Conservation (phyloP, 768 basidiomycete species). For the Phylloporus rhodoxanthus region DNA sequence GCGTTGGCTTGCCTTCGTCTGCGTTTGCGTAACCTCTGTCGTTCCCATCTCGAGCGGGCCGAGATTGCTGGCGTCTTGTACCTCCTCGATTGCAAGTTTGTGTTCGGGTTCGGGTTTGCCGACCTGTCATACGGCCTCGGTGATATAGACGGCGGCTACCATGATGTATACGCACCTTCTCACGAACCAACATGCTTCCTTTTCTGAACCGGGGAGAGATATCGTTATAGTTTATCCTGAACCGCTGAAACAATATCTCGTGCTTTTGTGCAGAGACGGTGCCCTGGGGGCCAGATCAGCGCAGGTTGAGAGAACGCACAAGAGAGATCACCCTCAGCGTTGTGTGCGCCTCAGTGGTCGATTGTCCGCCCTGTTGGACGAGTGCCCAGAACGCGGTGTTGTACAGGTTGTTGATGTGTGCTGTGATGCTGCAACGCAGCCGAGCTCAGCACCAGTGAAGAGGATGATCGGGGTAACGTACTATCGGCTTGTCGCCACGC, state of each 20-base stretch:
- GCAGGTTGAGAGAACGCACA: background rate
- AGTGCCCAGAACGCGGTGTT: slow-evolving; percentile 96
- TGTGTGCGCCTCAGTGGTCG: slow-evolving; percentile 75
- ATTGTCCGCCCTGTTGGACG: slow-evolving; percentile 74
- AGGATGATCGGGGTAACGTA: slow-evolving; percentile 35
- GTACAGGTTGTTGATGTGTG: slow-evolving; percentile 97
- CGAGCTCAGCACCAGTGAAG: slow-evolving; percentile 5
- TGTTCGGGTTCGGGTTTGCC: background rate
- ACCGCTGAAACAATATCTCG: slow-evolving; percentile 80
- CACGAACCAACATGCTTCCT: slow-evolving; percentile 77
- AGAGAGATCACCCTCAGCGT: slow-evolving; percentile 54
- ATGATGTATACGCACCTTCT: slow-evolving; percentile 36
- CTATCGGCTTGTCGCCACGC: slow-evolving; percentile 96
- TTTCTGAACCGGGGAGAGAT: slow-evolving; percentile 70
- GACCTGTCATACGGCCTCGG: background rate
- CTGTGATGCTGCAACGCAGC: slow-evolving; percentile 38
- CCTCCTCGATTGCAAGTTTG: background rate
- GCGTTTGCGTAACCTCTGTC: slow-evolving; percentile 7
- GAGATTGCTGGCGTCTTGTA: background rate
- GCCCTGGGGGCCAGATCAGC: slow-evolving; percentile 47
- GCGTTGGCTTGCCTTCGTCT: slow-evolving; percentile 29
- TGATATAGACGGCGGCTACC: background rate
- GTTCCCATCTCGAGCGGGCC: background rate
- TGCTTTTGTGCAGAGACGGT: slow-evolving; percentile 87
- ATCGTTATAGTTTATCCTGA: slow-evolving; percentile 83